Conservation (phyloP, 257 asterid genomes). For the Solanum chilense region DNA sequence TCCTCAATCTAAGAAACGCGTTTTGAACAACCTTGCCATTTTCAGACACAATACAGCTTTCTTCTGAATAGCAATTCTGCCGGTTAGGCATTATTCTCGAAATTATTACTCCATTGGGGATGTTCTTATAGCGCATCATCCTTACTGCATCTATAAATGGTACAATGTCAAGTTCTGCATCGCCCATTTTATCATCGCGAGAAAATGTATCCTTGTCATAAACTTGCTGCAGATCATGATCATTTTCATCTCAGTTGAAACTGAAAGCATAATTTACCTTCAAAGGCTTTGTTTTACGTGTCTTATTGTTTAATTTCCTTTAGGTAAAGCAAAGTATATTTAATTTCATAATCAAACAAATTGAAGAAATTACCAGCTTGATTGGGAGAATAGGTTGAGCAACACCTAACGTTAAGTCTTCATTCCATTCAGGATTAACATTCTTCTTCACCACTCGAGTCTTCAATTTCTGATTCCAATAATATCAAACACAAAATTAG, state of each 20-base stretch:
- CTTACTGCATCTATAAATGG: slow-evolving; percentile 29
- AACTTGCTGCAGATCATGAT: slow-evolving; percentile 35
- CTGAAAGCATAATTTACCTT: neutral
- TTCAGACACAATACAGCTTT: slow-evolving; percentile 38
- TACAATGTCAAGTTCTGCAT: slow-evolving; percentile 50
- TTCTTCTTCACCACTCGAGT: slow-evolving; percentile 65
- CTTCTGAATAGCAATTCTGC: slow-evolving; percentile 52
- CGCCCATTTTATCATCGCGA: slow-evolving; percentile 73
- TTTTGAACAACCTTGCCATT: slow-evolving; percentile 34
- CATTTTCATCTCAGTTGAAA: neutral
- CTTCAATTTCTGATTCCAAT: slow-evolving; percentile 47
- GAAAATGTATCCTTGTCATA: slow-evolving; percentile 50
- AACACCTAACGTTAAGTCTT: slow-evolving; percentile 56
- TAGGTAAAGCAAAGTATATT: neutral
- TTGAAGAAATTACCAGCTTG: slow-evolving; percentile 36
- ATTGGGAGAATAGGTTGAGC: slow-evolving; percentile 46
- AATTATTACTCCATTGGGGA: slow-evolving; percentile 37
- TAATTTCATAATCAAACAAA: neutral
- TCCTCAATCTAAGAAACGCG: slow-evolving; percentile 46
- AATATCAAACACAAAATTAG: neutral
- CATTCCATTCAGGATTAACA: slow-evolving; percentile 73
- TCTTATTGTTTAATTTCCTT: neutral
- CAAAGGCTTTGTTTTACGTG: neutral
- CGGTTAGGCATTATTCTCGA: slow-evolving; percentile 35
- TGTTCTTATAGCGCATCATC: slow-evolving; percentile 10